Evolutionary conservation across 2,329 filamentous ascomycete species (phyloP), one percentile per base, ranked within the genome.

Genomic region (Fusarium drepaniforme): DNA sequence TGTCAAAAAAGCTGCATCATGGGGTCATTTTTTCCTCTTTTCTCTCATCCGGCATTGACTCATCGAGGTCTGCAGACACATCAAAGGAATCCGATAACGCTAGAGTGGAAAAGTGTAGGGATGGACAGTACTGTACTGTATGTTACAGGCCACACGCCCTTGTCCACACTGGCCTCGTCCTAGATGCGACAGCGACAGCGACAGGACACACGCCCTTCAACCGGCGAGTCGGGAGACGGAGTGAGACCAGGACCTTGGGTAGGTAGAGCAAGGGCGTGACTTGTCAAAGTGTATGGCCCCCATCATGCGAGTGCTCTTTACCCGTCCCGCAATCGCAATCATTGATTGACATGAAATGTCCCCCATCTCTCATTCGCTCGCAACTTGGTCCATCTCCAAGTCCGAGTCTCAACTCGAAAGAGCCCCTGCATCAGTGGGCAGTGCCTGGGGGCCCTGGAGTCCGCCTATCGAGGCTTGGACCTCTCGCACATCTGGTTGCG

Each of bases 1-100:
- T 66, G 64, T 66, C 60, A 49, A 61, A 58, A 60, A 23, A 33
- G 5, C 21, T 44, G 51, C 60, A 79, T 78, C 77, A 78, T 72
- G 77, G 67, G 77, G 64, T 68, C 72, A 58, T 37, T 65, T 63
- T 35, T n/a, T 16, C 28, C 53, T 30, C 12, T 30, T 5, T 28
- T 69, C 49, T 30, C 28, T 2, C 51, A 64, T 66, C 70, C 77
- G 75, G 77, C 77, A 77, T 78, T 79, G 77, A 78, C 53, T 78
- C 77, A 78, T 76, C 68, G 42, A 61, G 64, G 64, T 66, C 61
- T 66, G 66, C 69, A 68, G 67, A 67, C 66, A 60, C 60, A 61
- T 30, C 16, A 35, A 37, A 23, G 13, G 16, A 35, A 21, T n/a
- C 18, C 53, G 35, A 35, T 23, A 42, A n/a, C 42, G 62, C 28